These are phyloP conservation scores for Tremella mesenterica DNA, from an alignment of 768 basidiomycete species.

Conservation along the genomic window DNA sequence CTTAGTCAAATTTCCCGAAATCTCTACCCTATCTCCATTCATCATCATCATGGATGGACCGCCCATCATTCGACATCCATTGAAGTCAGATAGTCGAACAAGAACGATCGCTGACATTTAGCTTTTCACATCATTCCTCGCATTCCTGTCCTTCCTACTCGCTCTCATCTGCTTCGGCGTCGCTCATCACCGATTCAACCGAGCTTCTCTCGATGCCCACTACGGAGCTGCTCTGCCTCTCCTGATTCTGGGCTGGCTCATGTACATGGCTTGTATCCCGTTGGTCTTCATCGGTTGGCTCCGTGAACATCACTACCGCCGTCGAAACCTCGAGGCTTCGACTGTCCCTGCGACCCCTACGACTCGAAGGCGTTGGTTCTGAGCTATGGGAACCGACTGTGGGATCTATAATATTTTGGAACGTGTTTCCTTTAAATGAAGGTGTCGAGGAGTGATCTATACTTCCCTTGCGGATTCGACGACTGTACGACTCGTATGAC, in stretches of 20 bases:
- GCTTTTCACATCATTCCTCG: slow-evolving; percentile 29
- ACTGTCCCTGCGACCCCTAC: slow-evolving; percentile 9
- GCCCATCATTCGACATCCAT: no score
- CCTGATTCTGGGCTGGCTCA: slow-evolving; percentile 32
- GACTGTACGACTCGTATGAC: no score
- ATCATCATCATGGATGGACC: not conserved
- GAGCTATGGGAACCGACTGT: no score
- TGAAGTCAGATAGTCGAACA: not conserved
- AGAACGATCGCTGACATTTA: not conserved
- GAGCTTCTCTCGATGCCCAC: slow-evolving; percentile 13
- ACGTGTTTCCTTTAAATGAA: no score
- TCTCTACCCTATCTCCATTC: not conserved
- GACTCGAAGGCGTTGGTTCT: slow-evolving; percentile 14
- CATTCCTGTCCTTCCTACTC: slow-evolving; percentile 35
- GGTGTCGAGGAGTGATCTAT: no score
- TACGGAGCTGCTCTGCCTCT: slow-evolving; percentile 38
- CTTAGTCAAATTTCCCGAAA: no score
- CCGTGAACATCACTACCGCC: slow-evolving; percentile 19
- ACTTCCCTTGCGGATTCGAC: no score
- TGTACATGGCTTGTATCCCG: slow-evolving; percentile 22
- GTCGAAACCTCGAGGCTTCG: not conserved
- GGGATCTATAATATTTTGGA: not conserved
- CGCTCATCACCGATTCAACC: slow-evolving; percentile 25
- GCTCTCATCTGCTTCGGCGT: slow-evolving; percentile 29
- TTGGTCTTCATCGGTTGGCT: slow-evolving; percentile 32